Conservation (phyloP, 805 yeast species). For the Saccharomycopsis guyanensis region DNA sequence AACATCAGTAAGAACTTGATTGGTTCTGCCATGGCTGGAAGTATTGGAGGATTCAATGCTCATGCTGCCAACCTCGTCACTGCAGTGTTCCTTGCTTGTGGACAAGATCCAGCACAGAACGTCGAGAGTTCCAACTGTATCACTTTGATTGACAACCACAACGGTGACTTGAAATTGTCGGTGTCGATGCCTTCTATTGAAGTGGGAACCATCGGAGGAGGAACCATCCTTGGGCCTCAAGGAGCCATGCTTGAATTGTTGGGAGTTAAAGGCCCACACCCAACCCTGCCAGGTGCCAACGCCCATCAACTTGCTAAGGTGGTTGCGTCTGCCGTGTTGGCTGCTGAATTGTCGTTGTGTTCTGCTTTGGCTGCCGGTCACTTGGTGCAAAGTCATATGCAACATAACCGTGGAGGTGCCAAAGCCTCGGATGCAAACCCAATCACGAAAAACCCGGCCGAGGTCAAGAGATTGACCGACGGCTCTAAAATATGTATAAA, state of each 20-base stretch:
- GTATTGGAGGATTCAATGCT: constrained; percentile 96
- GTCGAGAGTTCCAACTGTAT: constrained; percentile 97
- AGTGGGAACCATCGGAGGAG: constrained; percentile 99
- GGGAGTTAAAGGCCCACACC: constrained; percentile 95
- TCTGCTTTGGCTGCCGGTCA: constrained; percentile 98
- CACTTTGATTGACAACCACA: constrained; percentile 72
- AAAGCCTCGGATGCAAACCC: constrained; percentile 33
- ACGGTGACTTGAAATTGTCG: constrained; percentile 80
- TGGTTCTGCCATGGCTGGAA: constrained; percentile 98
- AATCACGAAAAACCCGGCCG: constrained; percentile 28
- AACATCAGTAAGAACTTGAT: constrained; percentile 83
- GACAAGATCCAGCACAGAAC: constrained; percentile 99
- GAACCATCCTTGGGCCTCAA: constrained; percentile 95
- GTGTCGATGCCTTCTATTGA: constrained; percentile 99
- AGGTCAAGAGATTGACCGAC: constrained; percentile 48
- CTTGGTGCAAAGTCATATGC: constrained; percentile 95
- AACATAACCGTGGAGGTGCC: constrained; percentile 71
- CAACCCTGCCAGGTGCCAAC: constrained; percentile 87
- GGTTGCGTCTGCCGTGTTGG: constrained; percentile 90
- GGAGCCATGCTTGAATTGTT: constrained; percentile 90
- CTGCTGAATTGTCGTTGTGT: constrained; percentile 91
- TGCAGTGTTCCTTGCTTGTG: constrained; percentile 89
- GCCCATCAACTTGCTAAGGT: constrained; percentile 89
- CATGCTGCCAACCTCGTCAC: constrained; percentile 97
- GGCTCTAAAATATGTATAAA: constrained; percentile 73